Evolutionary conservation across 2,329 filamentous ascomycete species (phyloP), one percentile per base, ranked within the genome.

Genomic region (Paecilomyces niveus): DNA sequence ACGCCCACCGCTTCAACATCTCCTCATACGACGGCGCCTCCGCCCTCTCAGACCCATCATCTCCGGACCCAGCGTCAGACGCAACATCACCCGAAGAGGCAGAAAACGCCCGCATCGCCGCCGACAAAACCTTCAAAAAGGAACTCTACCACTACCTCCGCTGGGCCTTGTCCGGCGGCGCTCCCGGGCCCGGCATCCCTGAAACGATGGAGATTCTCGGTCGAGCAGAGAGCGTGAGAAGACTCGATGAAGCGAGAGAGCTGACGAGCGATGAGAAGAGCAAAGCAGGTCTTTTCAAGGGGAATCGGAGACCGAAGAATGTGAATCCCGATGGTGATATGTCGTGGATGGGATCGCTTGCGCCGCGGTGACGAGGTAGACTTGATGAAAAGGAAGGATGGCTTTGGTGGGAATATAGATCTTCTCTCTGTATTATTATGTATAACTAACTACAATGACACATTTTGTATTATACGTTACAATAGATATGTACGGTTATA

Each of bases 181-280:
- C 73, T 21, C 75, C 78, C 9, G 85, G 85, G 0, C 83, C 84
- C 1, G 75, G 78, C 15, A 78, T 83, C 9, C 78, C 78, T 0
- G 74, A 79, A 45, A 79, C 78, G 2, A 82, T 87, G 81, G 74
- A 68, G 11, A 76, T 85, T 21, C 67, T 87, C 22, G 84, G 85
- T 0, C 77, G 77, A 53, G 72, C 78, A 2, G 81, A 84, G 65
- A 78, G 77, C 9, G 62, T 82, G 21, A 66, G 69, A 54, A 72
- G 82, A 54, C 61, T 82, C n/a, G 62, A 70, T 53, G 72, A 77
- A 57, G 75, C 77, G 4, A 74, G 69, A 53, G 57, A 64, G 13
- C 54, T 71, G 58, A 76, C 74, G 18, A 63, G 59, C 54, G 51
- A 31, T 26, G 49, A 56, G 53, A 35, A 35, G 18, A 13, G 32